Evolutionary conservation across 495 filamentous ascomycete genomes (phyloP).

Genomic region (Aspergillus incahuasiensis): DNA sequence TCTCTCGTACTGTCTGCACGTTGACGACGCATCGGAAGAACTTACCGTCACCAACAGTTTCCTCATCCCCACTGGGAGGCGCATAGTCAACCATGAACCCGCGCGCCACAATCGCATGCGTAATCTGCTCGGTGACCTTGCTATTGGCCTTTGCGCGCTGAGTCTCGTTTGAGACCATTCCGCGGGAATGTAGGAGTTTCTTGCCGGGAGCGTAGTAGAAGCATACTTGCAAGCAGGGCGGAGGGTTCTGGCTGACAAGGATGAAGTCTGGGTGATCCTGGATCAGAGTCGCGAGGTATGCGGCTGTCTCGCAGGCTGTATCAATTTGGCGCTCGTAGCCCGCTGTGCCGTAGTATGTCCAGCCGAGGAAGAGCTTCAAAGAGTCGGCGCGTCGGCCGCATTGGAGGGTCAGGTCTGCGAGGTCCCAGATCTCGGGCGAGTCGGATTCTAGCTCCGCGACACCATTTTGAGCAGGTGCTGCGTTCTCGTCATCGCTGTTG

Average conservation of each 20-base stretch:
- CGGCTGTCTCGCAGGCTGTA: constrained; percentile 61
- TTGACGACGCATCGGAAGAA: constrained; percentile 91
- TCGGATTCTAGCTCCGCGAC: constrained; percentile 30
- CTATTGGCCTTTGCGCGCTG: constrained; percentile 59
- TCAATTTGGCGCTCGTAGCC: constrained; percentile 63
- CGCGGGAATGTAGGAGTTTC: constrained; percentile 37
- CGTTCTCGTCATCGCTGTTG: constrained; percentile 32
- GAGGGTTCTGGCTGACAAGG: constrained; percentile 68
- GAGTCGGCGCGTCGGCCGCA: constrained; percentile 83
- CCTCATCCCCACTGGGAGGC: constrained; percentile 53
- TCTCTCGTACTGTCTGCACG: constrained; percentile 63
- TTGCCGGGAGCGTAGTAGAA: constrained; percentile 75
- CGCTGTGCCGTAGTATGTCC: constrained; percentile 77
- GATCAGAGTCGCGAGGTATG: constrained; percentile 58
- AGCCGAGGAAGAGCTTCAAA: constrained; percentile 80
- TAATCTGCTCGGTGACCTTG: constrained; percentile 63
- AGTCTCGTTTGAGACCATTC: constrained; percentile 31
- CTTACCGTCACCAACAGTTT: constrained; percentile 57
- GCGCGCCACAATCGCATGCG: constrained; percentile 55
- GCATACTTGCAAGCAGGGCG: constrained; percentile 90
- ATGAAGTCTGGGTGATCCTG: constrained; percentile 53
- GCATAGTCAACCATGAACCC: constrained; percentile 97
- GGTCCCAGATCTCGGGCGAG: constrained; percentile 69
- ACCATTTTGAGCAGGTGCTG: background rate
- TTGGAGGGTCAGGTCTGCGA: constrained; percentile 91